Conservation (phyloP, 345 rosid genomes). For the Brassica rapa region DNA sequence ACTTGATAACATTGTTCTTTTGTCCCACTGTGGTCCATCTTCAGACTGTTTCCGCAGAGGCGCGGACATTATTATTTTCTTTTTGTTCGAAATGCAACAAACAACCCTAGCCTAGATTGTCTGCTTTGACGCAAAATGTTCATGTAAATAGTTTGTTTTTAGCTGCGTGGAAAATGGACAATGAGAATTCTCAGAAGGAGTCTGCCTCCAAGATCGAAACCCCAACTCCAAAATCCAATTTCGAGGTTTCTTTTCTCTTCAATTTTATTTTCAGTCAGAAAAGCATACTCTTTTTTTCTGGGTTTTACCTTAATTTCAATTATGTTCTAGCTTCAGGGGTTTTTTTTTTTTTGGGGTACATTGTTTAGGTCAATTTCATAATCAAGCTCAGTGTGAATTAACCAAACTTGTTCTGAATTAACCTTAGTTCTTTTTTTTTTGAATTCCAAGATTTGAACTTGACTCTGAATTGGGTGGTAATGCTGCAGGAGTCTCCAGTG, state of each 20-base stretch:
- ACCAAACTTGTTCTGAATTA: background rate
- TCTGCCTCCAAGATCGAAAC: conserved; percentile 43
- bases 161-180: conserved; percentile 49
- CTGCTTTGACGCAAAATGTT: conserved; percentile 64
- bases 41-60: conserved; percentile 20
- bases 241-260: conserved; percentile 55
- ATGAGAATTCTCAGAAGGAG: conserved; percentile 61
- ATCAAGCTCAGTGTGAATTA: background rate
- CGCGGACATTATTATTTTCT: conserved; percentile 16
- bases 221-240: conserved; percentile 59
- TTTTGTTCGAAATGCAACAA: background rate
- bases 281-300: no score
- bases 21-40: background rate
- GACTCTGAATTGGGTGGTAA: background rate
- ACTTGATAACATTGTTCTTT: no score
- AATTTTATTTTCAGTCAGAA: background rate
- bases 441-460: no score
- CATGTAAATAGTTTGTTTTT: conserved; percentile 10
- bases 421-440: background rate
- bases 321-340: conserved; percentile 8
- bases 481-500: conserved; percentile 87
- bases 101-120: conserved; percentile 31
- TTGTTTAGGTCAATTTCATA: background rate
- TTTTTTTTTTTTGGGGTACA: background rate
- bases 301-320: background rate